A percentile compares a stretch with the other conserved stretches of the same genome.
Conservation (phyloP, 2,329 filamentous ascomycete genomes). For the Coniochaeta sp. region DNA sequence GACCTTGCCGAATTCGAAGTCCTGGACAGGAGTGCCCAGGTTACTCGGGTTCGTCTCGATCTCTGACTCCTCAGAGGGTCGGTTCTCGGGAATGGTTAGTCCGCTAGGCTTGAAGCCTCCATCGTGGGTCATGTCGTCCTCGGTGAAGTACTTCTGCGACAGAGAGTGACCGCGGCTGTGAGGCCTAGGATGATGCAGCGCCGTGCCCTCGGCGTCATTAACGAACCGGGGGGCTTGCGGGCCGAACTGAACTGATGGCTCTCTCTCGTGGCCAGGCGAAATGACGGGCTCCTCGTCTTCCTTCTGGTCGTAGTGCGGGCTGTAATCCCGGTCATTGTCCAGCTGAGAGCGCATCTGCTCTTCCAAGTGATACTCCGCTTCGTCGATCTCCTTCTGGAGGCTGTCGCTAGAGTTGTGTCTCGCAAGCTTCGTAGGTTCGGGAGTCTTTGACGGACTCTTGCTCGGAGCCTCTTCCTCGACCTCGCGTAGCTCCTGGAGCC, state of each 20-base stretch:
- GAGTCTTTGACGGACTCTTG: slow-evolving; percentile 48
- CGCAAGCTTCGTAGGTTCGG: slow-evolving; percentile 39
- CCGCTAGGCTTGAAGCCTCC: slow-evolving; percentile 30
- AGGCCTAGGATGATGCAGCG: slow-evolving; percentile 66
- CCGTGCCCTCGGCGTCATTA: slow-evolving; percentile 44
- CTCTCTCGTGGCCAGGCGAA: slow-evolving; percentile 26
- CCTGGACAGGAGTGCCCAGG: slow-evolving; percentile 55
- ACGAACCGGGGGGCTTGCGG: slow-evolving; percentile 44
- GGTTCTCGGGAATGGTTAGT: slow-evolving; percentile 30
- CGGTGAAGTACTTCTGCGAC: slow-evolving; percentile 58
- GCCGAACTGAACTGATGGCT: slow-evolving; percentile 39
- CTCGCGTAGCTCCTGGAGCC: slow-evolving; percentile 67
- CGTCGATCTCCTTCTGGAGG: slow-evolving; percentile 77
- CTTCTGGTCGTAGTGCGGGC: slow-evolving; percentile 46
- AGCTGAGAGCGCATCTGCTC: slow-evolving; percentile 72
- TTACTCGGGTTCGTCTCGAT: slow-evolving; percentile 70
- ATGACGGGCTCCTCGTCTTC: slow-evolving; percentile 19
- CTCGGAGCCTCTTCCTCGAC: slow-evolving; percentile 56
- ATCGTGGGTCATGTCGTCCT: slow-evolving; percentile 40
- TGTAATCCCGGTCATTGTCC: slow-evolving; percentile 67
- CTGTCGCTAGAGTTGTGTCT: slow-evolving; percentile 68
- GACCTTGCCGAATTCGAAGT: slow-evolving; percentile 36
- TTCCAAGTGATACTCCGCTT: slow-evolving; percentile 79
- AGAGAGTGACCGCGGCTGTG: slow-evolving; percentile 67
- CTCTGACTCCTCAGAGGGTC: slow-evolving; percentile 52